These are phyloP conservation scores for Leishmania guyanensis DNA, from an alignment of 208 protist genomes.

Conservation along the genomic window DNA sequence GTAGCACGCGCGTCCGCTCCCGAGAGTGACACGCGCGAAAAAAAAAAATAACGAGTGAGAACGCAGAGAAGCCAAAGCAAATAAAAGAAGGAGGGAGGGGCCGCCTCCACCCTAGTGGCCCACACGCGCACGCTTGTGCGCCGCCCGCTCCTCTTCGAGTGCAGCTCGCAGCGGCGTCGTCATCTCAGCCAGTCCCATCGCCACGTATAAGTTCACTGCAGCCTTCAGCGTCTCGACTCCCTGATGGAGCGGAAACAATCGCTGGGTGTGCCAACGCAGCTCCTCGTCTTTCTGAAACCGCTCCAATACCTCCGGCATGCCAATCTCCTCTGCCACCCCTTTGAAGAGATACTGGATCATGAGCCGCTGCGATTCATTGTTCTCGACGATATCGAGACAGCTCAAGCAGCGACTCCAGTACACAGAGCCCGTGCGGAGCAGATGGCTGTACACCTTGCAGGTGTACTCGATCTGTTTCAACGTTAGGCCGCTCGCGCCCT, in stretches of 20 bases:
- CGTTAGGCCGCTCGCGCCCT: slow-evolving; percentile 92
- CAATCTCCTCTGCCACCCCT: slow-evolving; percentile 69
- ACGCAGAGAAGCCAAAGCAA: too few species aligned
- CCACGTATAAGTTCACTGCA: slow-evolving; percentile 73
- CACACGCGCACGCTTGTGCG: slow-evolving; percentile 42
- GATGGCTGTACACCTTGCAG: slow-evolving; percentile 96
- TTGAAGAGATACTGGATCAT: slow-evolving; percentile 83
- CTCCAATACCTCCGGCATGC: slow-evolving; percentile 42
- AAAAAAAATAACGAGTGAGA: neutral
- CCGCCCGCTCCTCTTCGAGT: slow-evolving; percentile 46
- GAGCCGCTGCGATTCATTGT: slow-evolving; percentile 76
- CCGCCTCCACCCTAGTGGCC: slow-evolving; percentile 2
- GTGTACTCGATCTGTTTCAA: slow-evolving; percentile 98
- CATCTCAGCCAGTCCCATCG: slow-evolving; percentile 71
- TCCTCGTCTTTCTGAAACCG: slow-evolving; percentile 62
- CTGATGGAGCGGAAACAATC: slow-evolving; percentile 59
- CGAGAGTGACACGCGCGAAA: neutral
- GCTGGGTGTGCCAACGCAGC: slow-evolving; percentile 41
- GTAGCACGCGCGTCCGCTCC: too few species aligned
- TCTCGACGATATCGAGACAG: slow-evolving; percentile 71
- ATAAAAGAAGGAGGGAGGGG: neutral
- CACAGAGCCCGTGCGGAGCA: slow-evolving; percentile 95
- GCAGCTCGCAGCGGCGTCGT: slow-evolving; percentile 41
- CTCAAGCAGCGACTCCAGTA: slow-evolving; percentile 89
- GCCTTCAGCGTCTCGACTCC: slow-evolving; percentile 41